These are phyloP conservation scores for Sporothrix brasiliensis DNA, from an alignment of 2,329 filamentous ascomycete genomes.

Conservation along the genomic window DNA sequence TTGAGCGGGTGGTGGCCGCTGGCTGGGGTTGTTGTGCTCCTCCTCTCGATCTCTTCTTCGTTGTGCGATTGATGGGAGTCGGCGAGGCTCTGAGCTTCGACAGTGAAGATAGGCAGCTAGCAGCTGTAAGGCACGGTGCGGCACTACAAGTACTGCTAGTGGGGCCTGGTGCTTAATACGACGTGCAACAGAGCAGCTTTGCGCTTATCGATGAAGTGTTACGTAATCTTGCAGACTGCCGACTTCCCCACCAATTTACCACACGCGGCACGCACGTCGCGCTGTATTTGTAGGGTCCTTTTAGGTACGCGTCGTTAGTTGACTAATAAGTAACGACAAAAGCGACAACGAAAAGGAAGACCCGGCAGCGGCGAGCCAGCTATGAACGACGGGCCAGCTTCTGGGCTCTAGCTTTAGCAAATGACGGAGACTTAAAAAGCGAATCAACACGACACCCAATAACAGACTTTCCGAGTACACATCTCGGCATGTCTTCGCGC, in stretches of 20 bases:
- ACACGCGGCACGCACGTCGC: neutral
- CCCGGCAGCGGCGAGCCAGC: neutral
- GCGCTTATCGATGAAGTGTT: neutral
- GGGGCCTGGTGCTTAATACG: too few species aligned
- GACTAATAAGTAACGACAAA: neutral
- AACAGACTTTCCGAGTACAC: neutral
- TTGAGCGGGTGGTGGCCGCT: neutral
- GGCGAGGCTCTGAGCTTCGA: neutral
- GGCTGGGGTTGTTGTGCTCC: neutral
- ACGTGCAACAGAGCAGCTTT: neutral
- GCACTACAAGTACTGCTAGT: neutral
- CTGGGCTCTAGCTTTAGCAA: neutral
- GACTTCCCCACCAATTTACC: conserved; percentile 12
- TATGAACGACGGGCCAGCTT: neutral
- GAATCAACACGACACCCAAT: neutral
- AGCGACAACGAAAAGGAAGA: neutral
- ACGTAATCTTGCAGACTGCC: neutral
- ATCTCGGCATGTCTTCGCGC: conserved; percentile 1
- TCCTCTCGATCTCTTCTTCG: neutral
- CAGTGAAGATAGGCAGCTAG: neutral
- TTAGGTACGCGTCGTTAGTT: neutral
- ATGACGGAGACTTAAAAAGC: neutral
- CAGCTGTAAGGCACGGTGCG: neutral
- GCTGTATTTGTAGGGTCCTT: neutral
- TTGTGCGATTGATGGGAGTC: neutral